A percentile compares a stretch with the other conserved stretches of the same genome.
These are phyloP conservation scores for Solanum gracilifrons DNA, from an alignment of 257 asterid genomes.

Conservation along the genomic window DNA sequence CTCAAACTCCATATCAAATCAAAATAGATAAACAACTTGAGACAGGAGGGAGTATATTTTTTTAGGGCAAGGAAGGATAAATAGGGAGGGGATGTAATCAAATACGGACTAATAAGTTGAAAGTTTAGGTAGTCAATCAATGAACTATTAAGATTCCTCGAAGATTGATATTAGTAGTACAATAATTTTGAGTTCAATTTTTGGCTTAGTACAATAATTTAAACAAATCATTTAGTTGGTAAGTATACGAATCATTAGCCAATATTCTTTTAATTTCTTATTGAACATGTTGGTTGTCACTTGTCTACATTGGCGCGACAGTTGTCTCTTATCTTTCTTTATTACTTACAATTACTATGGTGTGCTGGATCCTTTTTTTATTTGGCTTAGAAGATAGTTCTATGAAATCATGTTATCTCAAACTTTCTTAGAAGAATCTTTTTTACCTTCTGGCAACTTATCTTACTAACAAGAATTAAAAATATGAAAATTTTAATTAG, in stretches of 20 bases:
- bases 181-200: neutral
- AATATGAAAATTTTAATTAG: neutral
- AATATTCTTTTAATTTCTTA: neutral
- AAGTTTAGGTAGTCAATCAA: neutral
- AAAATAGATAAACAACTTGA: no score
- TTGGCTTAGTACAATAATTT: neutral
- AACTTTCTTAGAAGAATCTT: neutral
- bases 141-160: no score
- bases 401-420: neutral
- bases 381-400: conserved; percentile 3
- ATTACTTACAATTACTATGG: neutral
- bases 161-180: neutral
- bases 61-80: no score
- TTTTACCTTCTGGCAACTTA: neutral
- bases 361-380: neutral
- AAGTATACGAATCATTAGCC: neutral
- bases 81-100: no score
- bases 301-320: neutral
- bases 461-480: neutral
- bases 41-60: neutral
- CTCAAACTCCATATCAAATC: no score
- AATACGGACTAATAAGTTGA: neutral
- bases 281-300: neutral
- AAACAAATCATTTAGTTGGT: neutral
- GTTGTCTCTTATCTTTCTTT: neutral